Percentiles rank a stretch among this genome's conserved stretches.
Conservation (phyloP, 2,329 filamentous ascomycete species). For the Fusarium sp. region DNA sequence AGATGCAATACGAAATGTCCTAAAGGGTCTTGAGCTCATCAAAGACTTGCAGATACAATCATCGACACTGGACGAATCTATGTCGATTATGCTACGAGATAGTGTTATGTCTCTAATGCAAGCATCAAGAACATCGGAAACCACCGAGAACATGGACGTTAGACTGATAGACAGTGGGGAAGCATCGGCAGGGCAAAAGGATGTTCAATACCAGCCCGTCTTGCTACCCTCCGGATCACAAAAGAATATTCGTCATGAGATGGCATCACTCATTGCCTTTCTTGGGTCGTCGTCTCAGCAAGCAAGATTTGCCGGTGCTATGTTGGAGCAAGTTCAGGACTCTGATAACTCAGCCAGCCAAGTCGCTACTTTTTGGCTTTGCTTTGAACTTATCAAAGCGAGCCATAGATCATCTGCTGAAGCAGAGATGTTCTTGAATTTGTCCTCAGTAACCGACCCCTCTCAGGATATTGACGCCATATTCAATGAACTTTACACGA, state of each 20-base stretch:
- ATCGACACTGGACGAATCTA: slow-evolving; percentile 70
- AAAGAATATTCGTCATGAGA: slow-evolving; percentile 64
- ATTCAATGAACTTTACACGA: slow-evolving; percentile 74
- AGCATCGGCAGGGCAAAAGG: slow-evolving; percentile 9
- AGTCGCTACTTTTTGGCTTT: slow-evolving; percentile 82
- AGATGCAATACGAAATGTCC: slow-evolving; percentile 77
- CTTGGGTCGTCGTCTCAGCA: slow-evolving; percentile 67
- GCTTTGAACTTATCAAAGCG: slow-evolving; percentile 74
- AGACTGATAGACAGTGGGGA: slow-evolving; percentile 40
- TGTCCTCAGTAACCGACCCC: slow-evolving; percentile 50
- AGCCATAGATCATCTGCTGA: slow-evolving; percentile 61
- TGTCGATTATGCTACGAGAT: slow-evolving; percentile 77
- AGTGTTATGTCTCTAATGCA: slow-evolving; percentile 65
- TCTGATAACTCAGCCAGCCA: slow-evolving; percentile 63
- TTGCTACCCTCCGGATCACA: slow-evolving; percentile 74
- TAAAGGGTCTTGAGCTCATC: slow-evolving; percentile 74
- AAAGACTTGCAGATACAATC: slow-evolving; percentile 71
- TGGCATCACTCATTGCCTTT: slow-evolving; percentile 66
- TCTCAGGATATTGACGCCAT: slow-evolving; percentile 56
- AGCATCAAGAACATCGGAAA: slow-evolving; percentile 28
- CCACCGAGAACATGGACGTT: slow-evolving; percentile 35
- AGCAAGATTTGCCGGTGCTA: slow-evolving; percentile 68
- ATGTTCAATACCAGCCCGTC: slow-evolving; percentile 64
- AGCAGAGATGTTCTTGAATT: slow-evolving; percentile 73
- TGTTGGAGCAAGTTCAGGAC: slow-evolving; percentile 71